Base-by-base conservation (phyloP, 2,329 filamentous ascomycete genomes). In the Colletotrichum eleusines region DNA sequence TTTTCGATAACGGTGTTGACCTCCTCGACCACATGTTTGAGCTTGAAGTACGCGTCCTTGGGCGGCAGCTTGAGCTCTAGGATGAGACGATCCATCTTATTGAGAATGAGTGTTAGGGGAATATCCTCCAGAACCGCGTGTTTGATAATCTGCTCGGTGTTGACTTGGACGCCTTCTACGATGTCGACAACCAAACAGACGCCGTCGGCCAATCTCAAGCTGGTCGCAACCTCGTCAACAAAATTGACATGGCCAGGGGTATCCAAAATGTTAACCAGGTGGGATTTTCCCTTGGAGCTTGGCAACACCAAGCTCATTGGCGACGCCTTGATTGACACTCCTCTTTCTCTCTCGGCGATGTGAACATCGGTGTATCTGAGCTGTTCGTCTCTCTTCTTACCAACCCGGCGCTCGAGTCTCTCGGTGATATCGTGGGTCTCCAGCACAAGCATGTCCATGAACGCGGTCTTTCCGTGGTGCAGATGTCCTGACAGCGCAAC, bases 231-330 rank as follows among this genome's bases (percentile, higher is more conserved):
- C 81, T 99, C 96, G 79, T 99, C 96, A 51, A 97, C 95, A 80
- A 99, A 99, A 81, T 99, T 98, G 78, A 98, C 96, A 79, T 99
- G 96, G 8, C 96, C 96, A 0, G 96, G 96, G 0, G 96, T 99
- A 82, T 99, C 96, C 69, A 99, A 86, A 66, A 99, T 90, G 81
- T 98, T 98, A 83, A 99, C 84, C 3, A 99, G 87, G 82, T 98
- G 95, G 44, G 95, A 98, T 82, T 99, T 99, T 63, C 94, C 94
- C 80, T 93, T 94, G 11, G 94, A 95, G 75, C 90, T 93, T 76
- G 94, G 94, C 67, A 99, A 85, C 46, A 98, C 91, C 75, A 99
- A 83, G 78, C 92, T 97, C 95, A 99, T 98, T 8, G 96, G 95
- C 23, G 94, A 91, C 6, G 95, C 88, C 82, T 99, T 99, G 77